Conservation (phyloP, 352 stramenopile genomes). For the Elongisporangium anandrum region DNA sequence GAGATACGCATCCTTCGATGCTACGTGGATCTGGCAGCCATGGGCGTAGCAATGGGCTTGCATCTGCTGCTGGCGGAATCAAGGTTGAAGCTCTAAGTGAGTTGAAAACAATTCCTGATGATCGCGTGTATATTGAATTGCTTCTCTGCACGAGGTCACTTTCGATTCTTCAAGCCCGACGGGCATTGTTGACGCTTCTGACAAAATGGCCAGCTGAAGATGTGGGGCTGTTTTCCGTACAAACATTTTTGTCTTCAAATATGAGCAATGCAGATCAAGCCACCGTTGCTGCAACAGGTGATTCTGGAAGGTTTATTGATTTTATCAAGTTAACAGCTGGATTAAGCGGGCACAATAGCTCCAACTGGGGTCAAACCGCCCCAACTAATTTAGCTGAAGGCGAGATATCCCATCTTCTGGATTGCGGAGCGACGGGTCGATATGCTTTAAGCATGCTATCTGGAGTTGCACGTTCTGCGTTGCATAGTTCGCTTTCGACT, state of each 20-base stretch:
- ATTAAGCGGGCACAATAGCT: conserved; percentile 44
- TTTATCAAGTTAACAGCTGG: conserved; percentile 84
- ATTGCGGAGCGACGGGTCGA: conserved; percentile 53
- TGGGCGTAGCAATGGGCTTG: conserved; percentile 35
- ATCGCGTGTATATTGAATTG: conserved; percentile 72
- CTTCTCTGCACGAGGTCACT: conserved; percentile 72
- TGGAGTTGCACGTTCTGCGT: conserved; percentile 36
- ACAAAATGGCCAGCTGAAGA: conserved; percentile 63
- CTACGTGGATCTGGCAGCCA: conserved; percentile 45
- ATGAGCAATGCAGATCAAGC: neutral
- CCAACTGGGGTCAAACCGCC: conserved; percentile 18
- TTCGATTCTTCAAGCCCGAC: conserved; percentile 75
- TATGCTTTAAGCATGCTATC: conserved; percentile 49
- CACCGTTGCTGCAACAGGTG: conserved; percentile 6
- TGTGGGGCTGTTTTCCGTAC: conserved; percentile 57
- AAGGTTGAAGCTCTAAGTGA: conserved; percentile 69
- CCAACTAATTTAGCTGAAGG: conserved; percentile 25
- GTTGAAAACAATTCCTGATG: conserved; percentile 75
- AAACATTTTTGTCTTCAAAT: conserved; percentile 29
- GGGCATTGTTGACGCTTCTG: conserved; percentile 68
- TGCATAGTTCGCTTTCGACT: conserved; percentile 28
- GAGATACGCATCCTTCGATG: conserved; percentile 76
- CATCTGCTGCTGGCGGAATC: conserved; percentile 30
- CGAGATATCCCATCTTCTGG: conserved; percentile 47
- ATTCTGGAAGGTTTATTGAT: conserved; percentile 59